Percentiles rank a stretch among this genome's conserved stretches.
Conservation (phyloP, 352 stramenopile species). For the Phytophthora boehmeriae region DNA sequence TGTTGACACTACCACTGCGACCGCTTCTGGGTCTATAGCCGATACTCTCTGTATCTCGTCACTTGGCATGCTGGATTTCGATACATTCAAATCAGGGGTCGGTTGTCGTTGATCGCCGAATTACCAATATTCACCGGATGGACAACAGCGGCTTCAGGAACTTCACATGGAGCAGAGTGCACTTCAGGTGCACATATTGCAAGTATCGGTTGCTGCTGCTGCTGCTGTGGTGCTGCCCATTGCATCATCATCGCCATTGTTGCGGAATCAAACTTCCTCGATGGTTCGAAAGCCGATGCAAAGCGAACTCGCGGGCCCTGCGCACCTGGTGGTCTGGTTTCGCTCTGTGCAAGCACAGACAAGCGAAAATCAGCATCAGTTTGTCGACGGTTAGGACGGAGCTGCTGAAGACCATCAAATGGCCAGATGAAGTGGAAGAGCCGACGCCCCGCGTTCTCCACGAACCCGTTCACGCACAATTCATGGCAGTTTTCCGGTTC, state of each 20-base stretch:
- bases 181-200: constrained; percentile 24
- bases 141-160: background rate
- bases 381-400: constrained; percentile 27
- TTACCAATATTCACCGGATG: background rate
- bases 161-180: background rate
- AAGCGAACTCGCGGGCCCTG: constrained; percentile 57
- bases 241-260: constrained; percentile 34
- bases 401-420: constrained; percentile 56
- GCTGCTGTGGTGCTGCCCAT: constrained; percentile 13
- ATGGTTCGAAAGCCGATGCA: constrained; percentile 37
- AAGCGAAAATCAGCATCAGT: constrained; percentile 22
- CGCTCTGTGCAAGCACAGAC: constrained; percentile 41
- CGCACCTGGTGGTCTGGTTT: constrained; percentile 8
- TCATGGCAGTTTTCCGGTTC: constrained; percentile 75
- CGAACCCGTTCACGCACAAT: constrained; percentile 73
- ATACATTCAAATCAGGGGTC: constrained; percentile 20
- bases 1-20: constrained; percentile 3
- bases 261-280: constrained; percentile 28
- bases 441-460: constrained; percentile 58
- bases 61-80: constrained; percentile 12
- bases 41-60: background rate
- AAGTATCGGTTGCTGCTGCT: constrained; percentile 25
- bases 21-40: background rate
- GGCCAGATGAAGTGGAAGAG: constrained; percentile 74
- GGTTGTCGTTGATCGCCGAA: background rate